These are phyloP conservation scores for Alternaria alternata DNA, from an alignment of 2,329 filamentous ascomycete genomes.

Conservation along the genomic window DNA sequence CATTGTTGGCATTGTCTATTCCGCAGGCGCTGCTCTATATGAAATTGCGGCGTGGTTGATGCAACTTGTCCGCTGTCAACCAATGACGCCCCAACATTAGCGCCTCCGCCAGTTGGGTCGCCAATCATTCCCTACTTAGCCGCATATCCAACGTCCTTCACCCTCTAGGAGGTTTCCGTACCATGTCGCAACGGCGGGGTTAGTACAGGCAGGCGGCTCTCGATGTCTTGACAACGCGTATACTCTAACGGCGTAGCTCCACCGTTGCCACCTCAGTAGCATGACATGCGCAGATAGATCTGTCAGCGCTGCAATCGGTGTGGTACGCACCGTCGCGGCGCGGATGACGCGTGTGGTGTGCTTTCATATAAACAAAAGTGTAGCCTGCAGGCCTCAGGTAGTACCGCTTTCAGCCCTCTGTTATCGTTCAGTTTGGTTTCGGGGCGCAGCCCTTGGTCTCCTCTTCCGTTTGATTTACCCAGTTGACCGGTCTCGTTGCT, in stretches of 20 bases:
- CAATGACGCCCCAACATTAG: constrained; percentile 24
- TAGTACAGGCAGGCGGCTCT: constrained; percentile 21
- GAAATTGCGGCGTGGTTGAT: constrained; percentile 26
- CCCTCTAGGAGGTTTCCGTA: constrained; percentile 21
- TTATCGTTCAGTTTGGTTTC: constrained; percentile 28
- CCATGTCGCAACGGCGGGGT: constrained; percentile 28
- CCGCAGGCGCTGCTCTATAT: constrained; percentile 27
- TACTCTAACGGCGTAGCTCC: constrained; percentile 24
- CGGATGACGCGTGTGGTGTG: constrained; percentile 34
- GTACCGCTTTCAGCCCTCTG: constrained; percentile 38
- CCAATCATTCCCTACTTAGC: constrained; percentile 19
- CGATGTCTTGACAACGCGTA: constrained; percentile 26
- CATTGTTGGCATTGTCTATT: constrained; percentile 16
- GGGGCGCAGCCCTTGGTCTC: constrained; percentile 29
- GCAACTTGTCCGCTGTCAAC: constrained; percentile 16
- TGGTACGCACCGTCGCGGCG: constrained; percentile 32
- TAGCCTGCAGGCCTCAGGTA: constrained; percentile 43
- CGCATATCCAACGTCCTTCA: constrained; percentile 18
- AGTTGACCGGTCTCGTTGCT: constrained; percentile 27
- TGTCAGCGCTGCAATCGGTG: constrained; percentile 11
- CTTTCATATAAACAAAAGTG: constrained; percentile 42
- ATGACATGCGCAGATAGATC: constrained; percentile 11
- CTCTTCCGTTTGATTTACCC: constrained; percentile 29
- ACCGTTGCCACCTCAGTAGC: constrained; percentile 25
- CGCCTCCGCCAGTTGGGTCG: constrained; percentile 20